Base-by-base conservation (phyloP, 345 rosid genomes). In the Barbarea vulgaris region DNA sequence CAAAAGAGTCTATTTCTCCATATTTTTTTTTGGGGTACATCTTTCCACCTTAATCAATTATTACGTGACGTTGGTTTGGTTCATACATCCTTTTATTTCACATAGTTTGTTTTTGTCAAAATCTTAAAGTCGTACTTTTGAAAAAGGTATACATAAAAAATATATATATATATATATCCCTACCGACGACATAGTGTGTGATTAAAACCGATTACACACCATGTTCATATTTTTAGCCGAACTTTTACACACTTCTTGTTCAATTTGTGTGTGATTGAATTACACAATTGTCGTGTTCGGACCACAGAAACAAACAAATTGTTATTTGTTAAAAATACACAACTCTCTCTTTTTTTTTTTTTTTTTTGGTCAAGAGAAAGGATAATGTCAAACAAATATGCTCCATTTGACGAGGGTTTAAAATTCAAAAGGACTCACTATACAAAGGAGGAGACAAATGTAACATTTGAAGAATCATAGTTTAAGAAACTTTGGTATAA, bases 361-460 rank as follows among this genome's bases (percentile, higher is more conserved):
- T n/a, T 41, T 41, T 14, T 14, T 41, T 41, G 17, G 48, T 15
- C 48, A 42, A 6, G 14, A 11, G 64, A n/a, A n/a, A n/a, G n/a
- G n/a, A n/a, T n/a, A n/a, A n/a, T n/a, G n/a, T n/a, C n/a, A n/a
- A n/a, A n/a, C n/a, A n/a, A n/a, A n/a, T n/a, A n/a, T n/a, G n/a
- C n/a, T n/a, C n/a, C n/a, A n/a, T n/a, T n/a, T n/a, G n/a, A n/a
- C n/a, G n/a, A n/a, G n/a, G n/a, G n/a, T n/a, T n/a, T n/a, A n/a
- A n/a, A n/a, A n/a, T n/a, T n/a, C n/a, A n/a, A 55, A 44, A 13
- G 30, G 15, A 46, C 24, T 55, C 18, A 34, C 59, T 57, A 56
- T 65, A 74, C 78, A 74, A 56, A n/a, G 71, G 71, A 73, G 46
- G 21, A 24, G 77, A 74, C 27, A 44, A 30, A 17, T 63, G 21